A percentile compares a stretch with the other conserved stretches of the same genome.
Conservation (phyloP, 495 filamentous ascomycete species). For the Xylaria grammica region DNA sequence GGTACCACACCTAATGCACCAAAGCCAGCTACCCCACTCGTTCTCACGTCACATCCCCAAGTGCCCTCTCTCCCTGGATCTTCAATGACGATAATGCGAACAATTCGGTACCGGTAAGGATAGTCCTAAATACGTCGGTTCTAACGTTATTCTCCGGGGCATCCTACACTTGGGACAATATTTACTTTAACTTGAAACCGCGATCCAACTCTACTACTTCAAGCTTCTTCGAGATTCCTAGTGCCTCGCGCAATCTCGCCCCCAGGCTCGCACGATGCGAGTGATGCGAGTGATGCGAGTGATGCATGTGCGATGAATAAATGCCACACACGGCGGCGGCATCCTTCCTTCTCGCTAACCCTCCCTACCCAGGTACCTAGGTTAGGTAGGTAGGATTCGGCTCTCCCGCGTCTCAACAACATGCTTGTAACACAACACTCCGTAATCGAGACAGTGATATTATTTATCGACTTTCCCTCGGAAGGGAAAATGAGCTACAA, state of each 20-base stretch:
- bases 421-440: conserved; percentile 16
- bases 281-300: too few relatives aligned
- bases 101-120: too few relatives aligned
- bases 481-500: too few relatives aligned
- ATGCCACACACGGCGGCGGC: neutral
- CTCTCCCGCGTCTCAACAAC: neutral
- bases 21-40: neutral
- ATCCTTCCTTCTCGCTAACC: conserved; percentile 13
- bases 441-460: conserved; percentile 3
- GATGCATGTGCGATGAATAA: conserved; percentile 6
- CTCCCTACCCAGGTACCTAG: neutral
- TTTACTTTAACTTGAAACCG: neutral
- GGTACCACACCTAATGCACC: too few relatives aligned
- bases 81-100: too few relatives aligned
- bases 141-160: too few relatives aligned
- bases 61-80: too few relatives aligned
- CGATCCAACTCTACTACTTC: neutral
- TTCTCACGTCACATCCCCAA: neutral
- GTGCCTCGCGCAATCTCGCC: neutral
- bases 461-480: conserved; percentile 2
- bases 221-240: neutral
- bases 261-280: neutral
- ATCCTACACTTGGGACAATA: neutral
- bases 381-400: neutral
- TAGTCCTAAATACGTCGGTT: too few relatives aligned